Evolutionary conservation across 192 early-diverging fungal species (phyloP).

Genomic region (Podila verticillata): DNA sequence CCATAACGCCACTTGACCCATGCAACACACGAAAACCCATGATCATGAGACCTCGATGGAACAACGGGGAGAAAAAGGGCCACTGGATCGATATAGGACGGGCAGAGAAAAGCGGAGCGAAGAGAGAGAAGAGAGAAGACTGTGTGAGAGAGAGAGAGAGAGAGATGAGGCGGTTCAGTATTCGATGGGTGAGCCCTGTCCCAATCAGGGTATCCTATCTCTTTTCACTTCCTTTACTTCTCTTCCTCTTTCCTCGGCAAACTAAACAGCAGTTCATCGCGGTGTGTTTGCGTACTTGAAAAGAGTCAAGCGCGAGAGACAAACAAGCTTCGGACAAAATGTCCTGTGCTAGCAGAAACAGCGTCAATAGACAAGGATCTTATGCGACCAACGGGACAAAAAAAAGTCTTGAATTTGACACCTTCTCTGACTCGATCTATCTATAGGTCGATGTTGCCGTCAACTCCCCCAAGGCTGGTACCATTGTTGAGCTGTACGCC

Average conservation of each 20-base stretch:
- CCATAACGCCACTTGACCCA: too few species aligned
- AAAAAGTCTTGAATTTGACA: background rate
- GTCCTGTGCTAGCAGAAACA: too few species aligned
- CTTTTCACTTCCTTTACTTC: background rate
- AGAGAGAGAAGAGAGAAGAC: background rate
- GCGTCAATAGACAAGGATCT: too few species aligned
- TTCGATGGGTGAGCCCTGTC: background rate
- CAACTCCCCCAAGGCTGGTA: constrained; percentile 94
- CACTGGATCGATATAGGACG: background rate
- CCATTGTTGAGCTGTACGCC: constrained; percentile 82
- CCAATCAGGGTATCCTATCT: background rate
- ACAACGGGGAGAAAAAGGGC: background rate
- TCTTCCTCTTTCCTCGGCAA: too few species aligned
- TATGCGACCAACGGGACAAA: background rate
- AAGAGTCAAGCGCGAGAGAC: too few species aligned
- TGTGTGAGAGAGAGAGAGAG: too few species aligned
- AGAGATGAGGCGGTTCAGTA: background rate
- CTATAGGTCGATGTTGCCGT: constrained; percentile 96
- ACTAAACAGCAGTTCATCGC: too few species aligned
- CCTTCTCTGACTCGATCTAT: background rate
- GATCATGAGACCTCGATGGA: too few species aligned
- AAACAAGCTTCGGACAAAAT: too few species aligned
- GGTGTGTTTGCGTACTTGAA: too few species aligned
- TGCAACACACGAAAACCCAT: too few species aligned
- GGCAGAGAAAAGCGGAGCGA: background rate